Conservation (phyloP, 257 asterid genomes). For the Rauvolfia tetraphylla region DNA sequence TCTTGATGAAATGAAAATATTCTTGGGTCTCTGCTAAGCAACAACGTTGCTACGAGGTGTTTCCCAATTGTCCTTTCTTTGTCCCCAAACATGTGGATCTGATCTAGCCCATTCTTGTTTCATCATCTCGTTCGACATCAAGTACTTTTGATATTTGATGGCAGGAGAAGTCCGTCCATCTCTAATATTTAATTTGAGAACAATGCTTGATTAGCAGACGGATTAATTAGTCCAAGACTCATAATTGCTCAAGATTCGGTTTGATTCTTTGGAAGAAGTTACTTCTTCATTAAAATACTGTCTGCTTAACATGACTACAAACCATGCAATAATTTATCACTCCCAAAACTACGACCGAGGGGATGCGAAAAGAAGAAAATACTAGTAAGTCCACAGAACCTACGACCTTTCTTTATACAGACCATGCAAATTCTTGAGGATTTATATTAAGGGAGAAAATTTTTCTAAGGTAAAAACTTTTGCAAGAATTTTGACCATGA, state of each 20-base stretch:
- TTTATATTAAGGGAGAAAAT: too few species aligned
- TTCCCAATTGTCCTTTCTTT: conserved; percentile 7
- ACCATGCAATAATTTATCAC: not conserved
- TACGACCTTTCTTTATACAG: too few species aligned
- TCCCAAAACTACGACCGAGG: not conserved
- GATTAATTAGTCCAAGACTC: not conserved
- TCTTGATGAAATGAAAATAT: not conserved
- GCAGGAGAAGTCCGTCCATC: not conserved
- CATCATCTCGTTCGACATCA: not conserved
- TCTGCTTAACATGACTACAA: not conserved
- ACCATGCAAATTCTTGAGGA: too few species aligned
- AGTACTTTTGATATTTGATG: not conserved
- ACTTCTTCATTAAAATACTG: not conserved
- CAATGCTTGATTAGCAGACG: not conserved
- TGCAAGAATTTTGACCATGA: too few species aligned
- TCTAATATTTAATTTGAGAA: not conserved
- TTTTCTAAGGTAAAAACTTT: too few species aligned
- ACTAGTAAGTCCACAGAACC: too few species aligned
- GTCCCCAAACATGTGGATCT: conserved; percentile 20
- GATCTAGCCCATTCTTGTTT: conserved; percentile 8
- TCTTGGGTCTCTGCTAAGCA: not conserved
- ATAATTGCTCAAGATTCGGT: conserved; percentile 3
- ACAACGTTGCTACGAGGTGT: conserved; percentile 3
- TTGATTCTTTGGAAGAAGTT: not conserved
- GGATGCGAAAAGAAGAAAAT: too few species aligned